phyloP scores from a whole-genome alignment of 768 basidiomycete species.

The Mycena alexandri region DNA sequence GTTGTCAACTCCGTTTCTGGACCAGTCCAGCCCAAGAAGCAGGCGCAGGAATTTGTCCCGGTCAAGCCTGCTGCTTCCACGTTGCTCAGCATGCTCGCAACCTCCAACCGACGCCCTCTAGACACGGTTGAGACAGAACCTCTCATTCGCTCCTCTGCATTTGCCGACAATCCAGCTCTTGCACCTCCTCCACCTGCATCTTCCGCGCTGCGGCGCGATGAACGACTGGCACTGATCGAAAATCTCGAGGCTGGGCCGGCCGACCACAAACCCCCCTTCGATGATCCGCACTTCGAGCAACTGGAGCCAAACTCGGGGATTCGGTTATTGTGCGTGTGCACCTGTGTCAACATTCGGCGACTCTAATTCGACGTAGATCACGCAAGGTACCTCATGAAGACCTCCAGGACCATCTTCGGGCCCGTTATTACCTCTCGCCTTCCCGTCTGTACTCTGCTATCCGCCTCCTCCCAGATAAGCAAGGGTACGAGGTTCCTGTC shows the following conservation, averaged over 20 bases:
- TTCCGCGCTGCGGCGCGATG: slow-evolving; percentile 59
- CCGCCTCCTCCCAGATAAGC: slow-evolving; percentile 80
- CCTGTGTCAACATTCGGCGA: slow-evolving; percentile 16
- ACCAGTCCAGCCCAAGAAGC: slow-evolving; percentile 1
- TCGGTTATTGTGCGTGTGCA: slow-evolving; percentile 74
- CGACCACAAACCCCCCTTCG: slow-evolving; percentile 76
- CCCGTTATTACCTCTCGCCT: slow-evolving; percentile 89
- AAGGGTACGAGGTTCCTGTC: slow-evolving; percentile 92
- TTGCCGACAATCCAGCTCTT: slow-evolving; percentile 51
- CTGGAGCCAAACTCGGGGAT: slow-evolving; percentile 95
- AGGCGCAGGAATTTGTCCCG: slow-evolving; percentile 19
- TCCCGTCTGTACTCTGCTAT: slow-evolving; percentile 91
- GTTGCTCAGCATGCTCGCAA: slow-evolving; percentile 32
- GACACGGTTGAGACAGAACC: slow-evolving; percentile 28
- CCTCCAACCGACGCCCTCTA: slow-evolving; percentile 13
- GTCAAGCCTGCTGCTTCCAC: slow-evolving; percentile 60
- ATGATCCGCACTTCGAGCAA: slow-evolving; percentile 82
- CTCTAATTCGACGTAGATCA: slow-evolving; percentile 60
- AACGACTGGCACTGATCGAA: slow-evolving; percentile 78
- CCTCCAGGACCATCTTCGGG: slow-evolving; percentile 83
- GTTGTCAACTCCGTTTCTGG: slow-evolving; percentile 33
- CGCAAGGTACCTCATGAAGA: slow-evolving; percentile 81
- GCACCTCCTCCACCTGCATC: slow-evolving; percentile 15
- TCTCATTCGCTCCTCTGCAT: slow-evolving; percentile 48
- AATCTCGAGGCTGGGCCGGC: slow-evolving; percentile 82